Base-by-base conservation (phyloP, 2,329 filamentous ascomycete genomes). In the Talaromyces marneffei region DNA sequence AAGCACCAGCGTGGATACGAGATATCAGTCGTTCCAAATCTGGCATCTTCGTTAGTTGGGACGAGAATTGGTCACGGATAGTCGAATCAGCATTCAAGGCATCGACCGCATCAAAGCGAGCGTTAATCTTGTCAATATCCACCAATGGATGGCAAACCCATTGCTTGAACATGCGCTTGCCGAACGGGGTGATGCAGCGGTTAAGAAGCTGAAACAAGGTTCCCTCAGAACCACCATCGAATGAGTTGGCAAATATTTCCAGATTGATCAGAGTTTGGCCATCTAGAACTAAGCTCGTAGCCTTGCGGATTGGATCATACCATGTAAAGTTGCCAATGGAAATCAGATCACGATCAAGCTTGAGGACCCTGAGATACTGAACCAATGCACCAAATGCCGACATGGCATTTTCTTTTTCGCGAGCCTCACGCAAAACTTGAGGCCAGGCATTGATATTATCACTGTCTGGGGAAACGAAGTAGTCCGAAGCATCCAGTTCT, bases 111-210 rank as follows among this genome's bases (percentile, higher is more conserved):
- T 99, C 92, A 10, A 99, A 80, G 5, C 94, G 86, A 66, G 95
- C 92, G 69, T 97, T 96, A 79, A 99, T 97, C 71, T 89, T 92
- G 39, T 82, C 78, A 5, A 90, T 87, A 75, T 96, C 89, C 72
- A 92, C 91, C 14, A 99, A 81, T 2, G 94, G 94, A 74, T 99
- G 94, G 69, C 93, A 97, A 2, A 99, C 89, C 94, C 94, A 99
- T 73, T 96, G 92, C 59, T 92, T 89, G 74, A 99, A 92, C 74
- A 96, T 86, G 10, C 94, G 89, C 77, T 99, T 99, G 61, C 94
- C 94, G 71, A 99, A 99, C 0, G 94, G 93, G 3, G 94, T 97
- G 64, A 97, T 88, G 72, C 94, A 99, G 57, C 91, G 87, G 74
- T 99, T 97, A 57, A 99, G 83, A 65, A 99, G 85, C 57, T 84